Evolutionary conservation across 2,329 filamentous ascomycete genomes (phyloP).

Genomic region (Diplodia mutila): DNA sequence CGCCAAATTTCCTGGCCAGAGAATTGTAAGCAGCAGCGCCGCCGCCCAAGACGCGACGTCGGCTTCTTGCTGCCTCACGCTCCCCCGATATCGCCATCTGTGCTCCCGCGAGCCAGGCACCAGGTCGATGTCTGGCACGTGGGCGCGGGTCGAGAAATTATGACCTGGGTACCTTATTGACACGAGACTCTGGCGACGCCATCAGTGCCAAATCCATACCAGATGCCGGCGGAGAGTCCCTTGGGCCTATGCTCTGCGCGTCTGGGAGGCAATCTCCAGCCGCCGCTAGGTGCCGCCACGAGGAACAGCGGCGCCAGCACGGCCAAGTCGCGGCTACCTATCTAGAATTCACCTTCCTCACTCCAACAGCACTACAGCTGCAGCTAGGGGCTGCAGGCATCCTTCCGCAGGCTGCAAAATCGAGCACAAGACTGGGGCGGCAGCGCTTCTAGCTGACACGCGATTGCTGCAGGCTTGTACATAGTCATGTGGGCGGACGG

Average conservation of each 20-base stretch:
- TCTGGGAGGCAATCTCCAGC: background rate
- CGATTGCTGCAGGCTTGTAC: background rate
- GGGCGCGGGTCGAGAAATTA: background rate
- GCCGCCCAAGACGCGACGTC: conserved; percentile 7
- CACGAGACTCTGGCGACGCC: conserved; percentile 5
- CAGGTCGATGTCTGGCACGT: conserved; percentile 17
- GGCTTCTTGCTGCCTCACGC: conserved; percentile 12
- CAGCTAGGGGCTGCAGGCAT: background rate
- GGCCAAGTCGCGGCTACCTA: no score
- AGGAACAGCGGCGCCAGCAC: background rate
- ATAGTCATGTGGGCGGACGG: conserved; percentile 17
- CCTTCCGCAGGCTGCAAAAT: background rate
- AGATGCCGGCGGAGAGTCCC: conserved; percentile 3
- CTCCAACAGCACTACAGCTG: background rate
- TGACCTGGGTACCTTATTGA: background rate
- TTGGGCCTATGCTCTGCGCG: background rate
- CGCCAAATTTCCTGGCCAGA: conserved; percentile 8
- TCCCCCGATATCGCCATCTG: conserved; percentile 4
- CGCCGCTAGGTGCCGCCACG: conserved; percentile 6
- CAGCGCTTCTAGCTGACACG: background rate
- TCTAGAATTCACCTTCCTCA: background rate
- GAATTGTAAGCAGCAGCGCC: background rate
- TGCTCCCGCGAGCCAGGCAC: conserved; percentile 1
- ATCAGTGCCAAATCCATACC: background rate
- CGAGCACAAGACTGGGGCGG: background rate